A percentile compares a stretch with the other conserved stretches of the same genome.
phyloP scores from a whole-genome alignment of 1,139 yeast genomes.

The Meyerozyma smithsonii region DNA sequence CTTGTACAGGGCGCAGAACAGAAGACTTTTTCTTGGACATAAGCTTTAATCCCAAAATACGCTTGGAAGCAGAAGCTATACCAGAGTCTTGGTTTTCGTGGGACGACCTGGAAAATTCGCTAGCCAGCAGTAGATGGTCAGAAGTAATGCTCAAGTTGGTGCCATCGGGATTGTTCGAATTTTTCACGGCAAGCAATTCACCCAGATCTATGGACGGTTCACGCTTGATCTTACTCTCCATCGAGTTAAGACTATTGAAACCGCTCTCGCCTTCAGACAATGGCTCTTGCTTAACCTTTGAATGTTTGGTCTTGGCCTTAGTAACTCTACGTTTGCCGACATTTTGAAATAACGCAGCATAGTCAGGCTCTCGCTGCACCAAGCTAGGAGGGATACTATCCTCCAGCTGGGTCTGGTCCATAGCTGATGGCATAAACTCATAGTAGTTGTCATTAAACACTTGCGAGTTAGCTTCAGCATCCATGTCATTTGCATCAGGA shows the following conservation, averaged over 20 bases:
- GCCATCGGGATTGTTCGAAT: neutral
- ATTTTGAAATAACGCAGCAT: conserved; percentile 43
- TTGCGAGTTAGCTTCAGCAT: neutral
- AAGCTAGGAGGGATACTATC: conserved; percentile 1
- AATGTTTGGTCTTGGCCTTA: conserved; percentile 17
- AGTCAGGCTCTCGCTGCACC: conserved; percentile 31
- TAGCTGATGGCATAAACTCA: too few relatives aligned
- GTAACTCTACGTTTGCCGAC: conserved; percentile 39
- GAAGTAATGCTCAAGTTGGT: neutral
- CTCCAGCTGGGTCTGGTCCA: neutral
- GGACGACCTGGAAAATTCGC: conserved; percentile 11
- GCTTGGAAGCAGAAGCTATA: conserved; percentile 34
- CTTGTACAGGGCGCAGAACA: conserved; percentile 13
- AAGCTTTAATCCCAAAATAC: conserved; percentile 37
- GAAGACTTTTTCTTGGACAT: conserved; percentile 21
- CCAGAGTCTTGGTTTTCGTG: conserved; percentile 1
- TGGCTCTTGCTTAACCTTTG: conserved; percentile 1
- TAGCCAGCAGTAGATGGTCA: conserved; percentile 3
- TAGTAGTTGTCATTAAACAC: neutral
- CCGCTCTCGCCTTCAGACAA: conserved; percentile 1
- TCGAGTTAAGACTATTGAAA: neutral
- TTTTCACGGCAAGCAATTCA: neutral
- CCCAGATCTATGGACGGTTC: neutral
- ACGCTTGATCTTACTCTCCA: neutral
- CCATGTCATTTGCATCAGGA: conserved; percentile 2